Conservation (phyloP, 1,284 basidiomycete genomes). For the Trametes versicolor region DNA sequence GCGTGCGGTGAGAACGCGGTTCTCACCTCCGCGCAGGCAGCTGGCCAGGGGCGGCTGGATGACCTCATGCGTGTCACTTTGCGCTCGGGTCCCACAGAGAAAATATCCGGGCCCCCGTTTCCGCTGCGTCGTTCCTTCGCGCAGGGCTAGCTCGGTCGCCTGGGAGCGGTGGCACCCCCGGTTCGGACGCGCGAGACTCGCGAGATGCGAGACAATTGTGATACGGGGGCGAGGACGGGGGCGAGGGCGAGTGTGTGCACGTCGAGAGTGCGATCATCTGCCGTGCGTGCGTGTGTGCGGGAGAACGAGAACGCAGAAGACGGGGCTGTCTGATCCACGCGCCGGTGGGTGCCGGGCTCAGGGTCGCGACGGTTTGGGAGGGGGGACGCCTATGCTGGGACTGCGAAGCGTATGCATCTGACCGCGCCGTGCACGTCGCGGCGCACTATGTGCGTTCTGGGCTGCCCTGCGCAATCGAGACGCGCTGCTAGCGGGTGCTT, state of each 20-base stretch:
- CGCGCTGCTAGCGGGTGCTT: conserved; percentile 2
- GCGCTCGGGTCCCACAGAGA: conserved; percentile 8
- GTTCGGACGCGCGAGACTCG: not conserved
- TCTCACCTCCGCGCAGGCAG: conserved; percentile 19
- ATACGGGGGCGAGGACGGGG: not conserved
- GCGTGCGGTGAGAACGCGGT: conserved; percentile 23
- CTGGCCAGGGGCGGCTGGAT: conserved; percentile 15
- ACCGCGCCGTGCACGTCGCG: not conserved
- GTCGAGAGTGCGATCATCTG: conserved; percentile 14
- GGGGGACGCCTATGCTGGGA: conserved; percentile 3
- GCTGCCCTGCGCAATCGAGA: not conserved
- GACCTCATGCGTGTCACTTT: conserved; percentile 27
- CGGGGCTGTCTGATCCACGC: conserved; percentile 14
- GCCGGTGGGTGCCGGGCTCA: conserved; percentile 22
- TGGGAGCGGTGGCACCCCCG: not conserved
- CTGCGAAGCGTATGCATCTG: not conserved
- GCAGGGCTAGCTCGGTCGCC: too few species aligned
- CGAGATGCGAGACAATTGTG: not conserved
- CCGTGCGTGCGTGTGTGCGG: conserved; percentile 17
- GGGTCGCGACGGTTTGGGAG: conserved; percentile 14
- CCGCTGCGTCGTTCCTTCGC: conserved; percentile 2
- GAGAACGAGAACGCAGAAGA: conserved; percentile 15
- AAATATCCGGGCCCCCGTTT: conserved; percentile 13
- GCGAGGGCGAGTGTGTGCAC: not conserved
- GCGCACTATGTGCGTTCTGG: conserved; percentile 6